Conservation (phyloP, 805 yeast species). For the Candida quercuum region DNA sequence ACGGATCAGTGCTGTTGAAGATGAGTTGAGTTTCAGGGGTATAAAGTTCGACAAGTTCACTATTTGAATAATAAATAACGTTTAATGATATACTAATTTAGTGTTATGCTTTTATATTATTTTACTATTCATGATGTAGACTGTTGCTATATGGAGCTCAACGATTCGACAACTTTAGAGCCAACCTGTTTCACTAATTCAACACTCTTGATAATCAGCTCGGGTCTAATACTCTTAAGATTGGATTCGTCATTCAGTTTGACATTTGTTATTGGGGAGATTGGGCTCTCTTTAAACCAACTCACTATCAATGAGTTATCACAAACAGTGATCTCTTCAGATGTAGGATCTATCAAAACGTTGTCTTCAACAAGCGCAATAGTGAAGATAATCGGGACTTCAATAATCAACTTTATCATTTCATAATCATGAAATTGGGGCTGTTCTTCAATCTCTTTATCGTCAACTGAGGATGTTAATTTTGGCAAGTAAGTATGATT, state of each 20-base stretch:
- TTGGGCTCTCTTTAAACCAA: constrained; percentile 61
- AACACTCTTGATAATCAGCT: constrained; percentile 47
- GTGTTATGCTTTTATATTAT: too few relatives aligned
- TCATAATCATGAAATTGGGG: constrained; percentile 87
- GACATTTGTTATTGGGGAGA: constrained; percentile 70
- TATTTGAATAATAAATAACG: not conserved
- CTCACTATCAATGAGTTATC: constrained; percentile 78
- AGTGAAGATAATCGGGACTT: constrained; percentile 76
- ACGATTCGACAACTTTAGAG: constrained; percentile 42
- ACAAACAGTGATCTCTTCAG: constrained; percentile 83
- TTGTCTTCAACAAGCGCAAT: constrained; percentile 66
- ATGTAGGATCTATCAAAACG: constrained; percentile 76
- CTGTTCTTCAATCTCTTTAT: constrained; percentile 65
- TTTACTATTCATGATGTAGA: not conserved
- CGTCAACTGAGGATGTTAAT: constrained; percentile 62
- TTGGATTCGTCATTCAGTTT: constrained; percentile 46
- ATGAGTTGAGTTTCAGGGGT: constrained; percentile 44
- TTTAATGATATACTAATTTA: too few relatives aligned
- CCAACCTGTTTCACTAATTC: constrained; percentile 56
- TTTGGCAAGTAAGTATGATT: constrained; percentile 73
- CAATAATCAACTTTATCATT: constrained; percentile 53
- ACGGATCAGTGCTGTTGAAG: constrained; percentile 38
- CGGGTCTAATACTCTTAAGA: constrained; percentile 51
- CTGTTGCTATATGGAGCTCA: constrained; percentile 3
- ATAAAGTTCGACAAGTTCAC: not conserved